Conservation (phyloP, 1,284 basidiomycete species). For the Cryptococcus sp. region DNA sequence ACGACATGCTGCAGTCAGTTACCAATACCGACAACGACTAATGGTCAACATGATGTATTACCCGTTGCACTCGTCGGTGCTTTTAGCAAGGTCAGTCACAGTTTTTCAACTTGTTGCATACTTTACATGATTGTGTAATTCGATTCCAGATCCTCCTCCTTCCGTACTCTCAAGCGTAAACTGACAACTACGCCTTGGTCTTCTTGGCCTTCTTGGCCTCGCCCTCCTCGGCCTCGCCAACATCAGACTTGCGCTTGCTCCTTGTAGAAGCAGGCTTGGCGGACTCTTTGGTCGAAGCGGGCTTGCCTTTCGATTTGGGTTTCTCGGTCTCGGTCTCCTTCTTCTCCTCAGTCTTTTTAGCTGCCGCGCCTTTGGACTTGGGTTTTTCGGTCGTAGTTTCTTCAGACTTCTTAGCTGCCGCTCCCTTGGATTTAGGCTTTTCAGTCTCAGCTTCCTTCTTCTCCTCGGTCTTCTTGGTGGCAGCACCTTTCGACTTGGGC, state of each 20-base stretch:
- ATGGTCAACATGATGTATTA: too few species aligned
- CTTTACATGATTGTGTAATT: too few species aligned
- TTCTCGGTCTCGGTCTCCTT: conserved; percentile 9
- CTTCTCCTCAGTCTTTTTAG: conserved; percentile 4
- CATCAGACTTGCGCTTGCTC: conserved; percentile 17
- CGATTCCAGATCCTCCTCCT: not conserved
- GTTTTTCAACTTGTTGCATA: too few species aligned
- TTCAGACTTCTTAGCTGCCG: conserved; percentile 6
- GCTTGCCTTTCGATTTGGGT: conserved; percentile 9
- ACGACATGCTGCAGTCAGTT: too few species aligned
- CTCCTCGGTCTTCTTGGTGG: not conserved
- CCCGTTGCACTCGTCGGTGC: too few species aligned
- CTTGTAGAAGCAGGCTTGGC: conserved; percentile 12
- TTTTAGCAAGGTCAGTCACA: too few species aligned
- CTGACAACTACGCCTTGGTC: conserved; percentile 12
- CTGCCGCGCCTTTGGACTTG: conserved; percentile 12
- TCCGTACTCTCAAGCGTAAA: not conserved
- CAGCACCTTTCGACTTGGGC: conserved; percentile 12
- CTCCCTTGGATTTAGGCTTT: conserved; percentile 10
- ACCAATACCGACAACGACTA: too few species aligned
- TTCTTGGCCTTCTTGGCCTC: conserved; percentile 17
- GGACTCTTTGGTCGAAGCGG: conserved; percentile 3
- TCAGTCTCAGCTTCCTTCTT: conserved; percentile 3
- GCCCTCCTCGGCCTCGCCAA: conserved; percentile 7
- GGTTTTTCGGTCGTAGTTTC: conserved; percentile 8